These are phyloP conservation scores for Mortierella sp. DNA, from an alignment of 371 early-diverging fungal genomes.

Conservation along the genomic window DNA sequence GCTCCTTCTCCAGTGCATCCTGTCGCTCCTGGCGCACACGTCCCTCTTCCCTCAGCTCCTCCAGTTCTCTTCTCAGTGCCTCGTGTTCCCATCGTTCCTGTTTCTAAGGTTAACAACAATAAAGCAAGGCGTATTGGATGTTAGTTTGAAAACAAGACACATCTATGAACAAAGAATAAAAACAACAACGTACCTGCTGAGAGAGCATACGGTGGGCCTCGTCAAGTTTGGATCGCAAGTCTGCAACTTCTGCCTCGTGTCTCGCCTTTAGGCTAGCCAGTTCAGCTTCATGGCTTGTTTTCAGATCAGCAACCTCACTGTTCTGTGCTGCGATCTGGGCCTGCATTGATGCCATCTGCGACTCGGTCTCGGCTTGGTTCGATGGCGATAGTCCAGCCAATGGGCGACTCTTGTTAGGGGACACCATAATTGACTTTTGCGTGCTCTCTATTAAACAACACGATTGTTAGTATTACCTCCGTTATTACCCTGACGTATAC, in stretches of 20 bases:
- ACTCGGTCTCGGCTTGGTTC: conserved; percentile 36
- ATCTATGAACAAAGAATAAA: background rate
- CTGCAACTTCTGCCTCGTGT: conserved; percentile 45
- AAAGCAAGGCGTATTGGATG: background rate
- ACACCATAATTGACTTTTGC: conserved; percentile 44
- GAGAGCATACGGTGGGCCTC: conserved; percentile 18
- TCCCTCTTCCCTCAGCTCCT: conserved; percentile 58
- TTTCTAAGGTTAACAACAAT: conserved; percentile 1
- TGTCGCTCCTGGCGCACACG: conserved; percentile 59
- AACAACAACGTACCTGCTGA: conserved; percentile 22
- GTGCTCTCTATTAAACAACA: conserved; percentile 42
- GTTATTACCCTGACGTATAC: background rate
- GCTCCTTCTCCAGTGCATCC: conserved; percentile 80
- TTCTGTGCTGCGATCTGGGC: conserved; percentile 44
- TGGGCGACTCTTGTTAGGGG: conserved; percentile 28
- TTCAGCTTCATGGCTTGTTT: conserved; percentile 26
- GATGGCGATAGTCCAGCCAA: conserved; percentile 5
- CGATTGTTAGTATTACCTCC: too few species aligned
- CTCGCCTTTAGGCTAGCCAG: background rate
- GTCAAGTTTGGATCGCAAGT: conserved; percentile 40
- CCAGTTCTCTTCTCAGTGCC: conserved; percentile 20
- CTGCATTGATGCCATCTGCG: conserved; percentile 56
- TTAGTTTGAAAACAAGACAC: background rate
- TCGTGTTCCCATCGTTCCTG: conserved; percentile 36
- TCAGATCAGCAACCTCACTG: conserved; percentile 54